Evolutionary conservation across 2,329 filamentous ascomycete species (phyloP), one percentile per base, ranked within the genome.

Genomic region (Cercospora sesami): DNA sequence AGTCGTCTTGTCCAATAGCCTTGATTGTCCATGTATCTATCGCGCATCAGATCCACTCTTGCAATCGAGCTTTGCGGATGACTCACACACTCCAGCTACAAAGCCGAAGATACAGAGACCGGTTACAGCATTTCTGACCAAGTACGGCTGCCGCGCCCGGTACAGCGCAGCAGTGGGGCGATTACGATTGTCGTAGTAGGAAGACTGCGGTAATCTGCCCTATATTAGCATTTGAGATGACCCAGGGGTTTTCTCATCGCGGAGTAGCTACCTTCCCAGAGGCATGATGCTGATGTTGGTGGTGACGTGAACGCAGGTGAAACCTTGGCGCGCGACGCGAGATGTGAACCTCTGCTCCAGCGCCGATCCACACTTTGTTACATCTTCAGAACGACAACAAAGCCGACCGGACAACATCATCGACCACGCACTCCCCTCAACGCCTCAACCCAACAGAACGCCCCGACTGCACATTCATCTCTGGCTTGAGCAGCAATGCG

Each of bases 1-100:
- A 99, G 73, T 97, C 92, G 80, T 98, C 95, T 81, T 98, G 95
- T 53, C 94, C 93, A 77, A 99, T 91, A 64, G 92, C 93, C 73
- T 85, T 87, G 78, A 99, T 90, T 51, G 90, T 92, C 79, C 87
- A 91, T 64, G 85, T 82, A 77, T 91, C 90, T 91, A 68, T n/a
- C 12, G 8, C 18, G 10, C 28, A 26, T 70, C n/a, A 73, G 66
- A 28, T 39, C 2, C 23, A 2, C 12, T 69, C 7, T 21, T 26
- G 28, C n/a, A 3, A 26, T 3, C 14, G 18, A 16, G 26, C n/a
- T 30, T 5, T 42, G 1, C 16, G 8, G 16, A 3, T 14, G 21
- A 87, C 92, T 71, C 87, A 99, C 95, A 99, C 74, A 99, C 91
- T 71, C 89, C 88, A 71, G 92, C 85, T n/a, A 92, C 89, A 73